Evolutionary conservation across 331 rosid genomes (phyloP).

Genomic region (Quercus lobata): DNA sequence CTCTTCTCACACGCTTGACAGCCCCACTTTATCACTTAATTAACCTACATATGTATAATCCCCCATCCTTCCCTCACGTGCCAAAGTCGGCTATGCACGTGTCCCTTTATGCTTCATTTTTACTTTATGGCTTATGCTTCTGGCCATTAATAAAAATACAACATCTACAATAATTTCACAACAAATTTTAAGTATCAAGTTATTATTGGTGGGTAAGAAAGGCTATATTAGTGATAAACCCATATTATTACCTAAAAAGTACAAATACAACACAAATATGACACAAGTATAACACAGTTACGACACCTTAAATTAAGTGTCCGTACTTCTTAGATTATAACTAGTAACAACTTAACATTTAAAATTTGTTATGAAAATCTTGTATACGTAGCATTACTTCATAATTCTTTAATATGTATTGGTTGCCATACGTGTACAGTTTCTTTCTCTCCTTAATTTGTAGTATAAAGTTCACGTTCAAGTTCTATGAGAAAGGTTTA

Average conservation of each 20-base stretch:
- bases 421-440: conserved; percentile 6
- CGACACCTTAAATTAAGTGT: no score
- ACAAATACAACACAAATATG: no score
- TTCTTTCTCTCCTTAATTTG: conserved; percentile 15
- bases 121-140: not conserved
- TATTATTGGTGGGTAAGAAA: no score
- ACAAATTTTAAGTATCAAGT: fast-evolving
- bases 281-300: no score
- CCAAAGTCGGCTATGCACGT: conserved; percentile 59
- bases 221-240: no score
- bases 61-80: conserved; percentile 47
- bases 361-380: no score
- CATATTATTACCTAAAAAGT: no score
- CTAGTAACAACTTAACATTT: no score
- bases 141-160: no score
- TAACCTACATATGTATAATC: conserved; percentile 18
- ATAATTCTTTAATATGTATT: not conserved
- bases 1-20: conserved; percentile 47
- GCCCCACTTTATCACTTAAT: conserved; percentile 36
- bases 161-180: no score
- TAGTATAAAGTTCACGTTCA: conserved; percentile 26
- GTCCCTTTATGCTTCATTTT: conserved; percentile 6
- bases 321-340: no score
- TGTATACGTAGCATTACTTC: not conserved
- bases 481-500: conserved; percentile 24